phyloP scores from a whole-genome alignment of 768 basidiomycete genomes.

The Astraeus odoratus region DNA sequence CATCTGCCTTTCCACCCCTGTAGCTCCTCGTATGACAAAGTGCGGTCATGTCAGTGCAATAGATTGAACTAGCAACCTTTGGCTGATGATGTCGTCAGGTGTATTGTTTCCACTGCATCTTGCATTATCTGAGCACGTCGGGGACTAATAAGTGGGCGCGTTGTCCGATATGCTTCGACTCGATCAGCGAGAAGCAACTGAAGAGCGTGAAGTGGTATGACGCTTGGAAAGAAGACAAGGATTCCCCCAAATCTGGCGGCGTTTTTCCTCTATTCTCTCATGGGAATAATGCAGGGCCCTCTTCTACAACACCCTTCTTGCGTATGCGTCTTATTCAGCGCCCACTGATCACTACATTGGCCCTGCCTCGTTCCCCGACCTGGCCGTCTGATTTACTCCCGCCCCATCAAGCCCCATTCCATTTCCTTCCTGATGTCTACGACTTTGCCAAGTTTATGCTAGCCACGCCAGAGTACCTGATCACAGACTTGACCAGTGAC shows the following conservation, averaged over 20 bases:
- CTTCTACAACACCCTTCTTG: constrained; percentile 52
- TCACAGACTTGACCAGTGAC: constrained; percentile 65
- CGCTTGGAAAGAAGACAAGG: constrained; percentile 32
- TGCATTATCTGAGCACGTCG: constrained; percentile 82
- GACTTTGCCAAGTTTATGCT: constrained; percentile 93
- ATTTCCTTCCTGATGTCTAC: constrained; percentile 91
- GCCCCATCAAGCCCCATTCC: constrained; percentile 90
- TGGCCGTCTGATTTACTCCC: constrained; percentile 94
- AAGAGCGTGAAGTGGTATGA: constrained; percentile 92
- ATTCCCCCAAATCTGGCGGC: constrained; percentile 20
- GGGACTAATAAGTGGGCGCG: constrained; percentile 81
- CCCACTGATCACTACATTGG: constrained; percentile 91
- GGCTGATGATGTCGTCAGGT: constrained; percentile 45
- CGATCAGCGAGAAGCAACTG: constrained; percentile 82
- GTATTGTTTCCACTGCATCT: constrained; percentile 90
- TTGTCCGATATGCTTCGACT: constrained; percentile 96
- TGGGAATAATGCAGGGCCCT: constrained; percentile 31
- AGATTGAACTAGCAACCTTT: not conserved
- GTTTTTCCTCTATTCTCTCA: constrained; percentile 43
- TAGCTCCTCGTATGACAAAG: constrained; percentile 90
- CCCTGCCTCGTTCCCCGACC: constrained; percentile 82
- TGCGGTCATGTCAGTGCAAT: constrained; percentile 84
- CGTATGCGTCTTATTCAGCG: constrained; percentile 88
- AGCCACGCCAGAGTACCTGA: constrained; percentile 80
- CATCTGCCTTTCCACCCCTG: constrained; percentile 89